Evolutionary conservation across 2,329 filamentous ascomycete species (phyloP), one percentile per base, ranked within the genome.

Genomic region (Plectosphaerella sp.): DNA sequence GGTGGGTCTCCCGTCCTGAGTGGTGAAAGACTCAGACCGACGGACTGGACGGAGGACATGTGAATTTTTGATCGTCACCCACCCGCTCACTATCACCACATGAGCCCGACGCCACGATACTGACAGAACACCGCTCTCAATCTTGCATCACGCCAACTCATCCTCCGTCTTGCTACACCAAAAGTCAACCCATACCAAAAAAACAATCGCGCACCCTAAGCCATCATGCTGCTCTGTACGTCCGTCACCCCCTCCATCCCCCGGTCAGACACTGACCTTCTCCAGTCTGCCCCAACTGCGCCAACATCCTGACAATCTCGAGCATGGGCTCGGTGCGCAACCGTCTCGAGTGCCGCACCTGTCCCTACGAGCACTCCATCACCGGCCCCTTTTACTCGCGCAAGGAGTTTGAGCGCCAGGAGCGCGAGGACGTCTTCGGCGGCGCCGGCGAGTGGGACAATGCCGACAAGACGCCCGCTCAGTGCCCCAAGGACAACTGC

Each of bases 331-430:
- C 72, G 48, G 76, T 78, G 53, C 74, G 72, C 62, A 97, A 97
- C 76, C 87, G 91, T 53, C 91, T 97, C 71, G 91, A 96, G 72
- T 99, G 94, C 75, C 89, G 91, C 53, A 96, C 91, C 53, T 99
- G 94, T 62, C 93, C 94, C 4, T 99, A 96, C 75, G 86, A 95
- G 68, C 91, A 91, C 71, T 76, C 88, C 53, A 86, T 97, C 64
- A 85, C 86, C 59, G 82, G 86, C 62, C 83, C 86, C 55, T 88
- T 91, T 71, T 96, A 84, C 72, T 86, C 79, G 62, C 91, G 96
- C 64, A 88, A 89, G 61, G 87, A 88, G 59, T 91, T 94, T 78
- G 86, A 88, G 72, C 84, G 88, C 67, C 93, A 94, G 71, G 89
- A 95, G 66, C 86, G 87, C 60, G 93, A 96, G 61, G 93, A 86